Evolutionary conservation across 306 rosid species (phyloP).

Genomic region (Purshia tridentata): DNA sequence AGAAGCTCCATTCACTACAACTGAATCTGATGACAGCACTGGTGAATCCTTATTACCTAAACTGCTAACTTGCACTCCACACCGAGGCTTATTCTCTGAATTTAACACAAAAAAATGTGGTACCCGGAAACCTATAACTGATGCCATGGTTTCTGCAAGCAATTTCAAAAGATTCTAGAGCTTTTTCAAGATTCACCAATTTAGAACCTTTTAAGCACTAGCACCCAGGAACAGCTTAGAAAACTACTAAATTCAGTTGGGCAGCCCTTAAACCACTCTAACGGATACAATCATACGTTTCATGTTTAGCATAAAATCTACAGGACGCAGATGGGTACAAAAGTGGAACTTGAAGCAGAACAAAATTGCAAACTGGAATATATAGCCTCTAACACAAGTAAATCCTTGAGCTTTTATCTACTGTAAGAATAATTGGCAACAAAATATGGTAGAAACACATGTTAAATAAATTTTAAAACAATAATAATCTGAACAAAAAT

Average conservation of each 20-base stretch:
- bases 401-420: background rate
- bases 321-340: background rate
- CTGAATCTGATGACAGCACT: constrained; percentile 43
- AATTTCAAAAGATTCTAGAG: background rate
- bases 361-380: background rate
- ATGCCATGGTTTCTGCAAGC: constrained; percentile 43
- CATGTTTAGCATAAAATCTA: background rate
- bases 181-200: background rate
- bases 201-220: constrained; percentile 1
- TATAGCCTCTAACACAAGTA: background rate
- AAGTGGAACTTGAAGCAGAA: background rate
- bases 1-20: constrained; percentile 45
- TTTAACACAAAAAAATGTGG: constrained; percentile 33
- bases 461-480: background rate
- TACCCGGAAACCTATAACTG: constrained; percentile 34
- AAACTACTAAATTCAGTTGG: background rate
- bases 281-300: background rate
- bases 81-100: constrained; percentile 18
- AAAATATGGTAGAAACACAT: background rate
- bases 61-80: constrained; percentile 35
- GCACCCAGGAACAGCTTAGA: background rate
- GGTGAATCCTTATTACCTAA: constrained; percentile 28
- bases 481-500: background rate
- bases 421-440: background rate
- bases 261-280: background rate